Evolutionary conservation across 805 yeast genomes (phyloP).

Genomic region (Millerozyma acaciae): DNA sequence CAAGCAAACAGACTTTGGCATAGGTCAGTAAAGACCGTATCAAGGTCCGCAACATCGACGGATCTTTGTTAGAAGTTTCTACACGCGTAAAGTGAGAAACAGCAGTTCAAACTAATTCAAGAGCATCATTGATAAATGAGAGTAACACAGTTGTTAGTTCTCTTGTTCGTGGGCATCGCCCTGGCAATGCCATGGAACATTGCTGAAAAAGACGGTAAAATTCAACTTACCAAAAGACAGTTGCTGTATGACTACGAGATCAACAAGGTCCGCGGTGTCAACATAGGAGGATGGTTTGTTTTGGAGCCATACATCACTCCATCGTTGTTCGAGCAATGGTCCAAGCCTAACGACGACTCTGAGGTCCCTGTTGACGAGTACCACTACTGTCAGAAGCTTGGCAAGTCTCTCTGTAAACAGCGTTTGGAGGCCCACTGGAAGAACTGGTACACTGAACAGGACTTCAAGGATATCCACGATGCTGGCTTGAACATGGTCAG

Average conservation of each 20-base stretch:
- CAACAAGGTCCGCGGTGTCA: slow-evolving; percentile 58
- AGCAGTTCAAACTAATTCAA: no score
- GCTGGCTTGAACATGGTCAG: slow-evolving; percentile 81
- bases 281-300: slow-evolving; percentile 88
- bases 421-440: slow-evolving; percentile 71
- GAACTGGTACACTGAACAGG: slow-evolving; percentile 70
- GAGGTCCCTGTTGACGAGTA: slow-evolving; percentile 79
- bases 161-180: not conserved
- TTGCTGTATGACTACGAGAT: slow-evolving; percentile 31
- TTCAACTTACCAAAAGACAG: slow-evolving; percentile 17
- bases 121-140: no score
- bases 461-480: slow-evolving; percentile 54
- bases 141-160: not conserved
- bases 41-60: no score
- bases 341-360: slow-evolving; percentile 25
- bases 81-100: no score
- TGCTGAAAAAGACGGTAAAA: slow-evolving; percentile 1
- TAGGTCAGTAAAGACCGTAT: no score
- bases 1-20: no score
- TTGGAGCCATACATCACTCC: slow-evolving; percentile 87
- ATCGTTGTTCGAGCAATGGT: slow-evolving; percentile 56
- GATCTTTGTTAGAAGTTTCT: no score
- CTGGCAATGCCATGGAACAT: not conserved
- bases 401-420: slow-evolving; percentile 50
- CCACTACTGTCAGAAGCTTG: slow-evolving; percentile 58